These are phyloP conservation scores for Biscutella laevigata DNA, from an alignment of 441 rosid species.

Conservation along the genomic window DNA sequence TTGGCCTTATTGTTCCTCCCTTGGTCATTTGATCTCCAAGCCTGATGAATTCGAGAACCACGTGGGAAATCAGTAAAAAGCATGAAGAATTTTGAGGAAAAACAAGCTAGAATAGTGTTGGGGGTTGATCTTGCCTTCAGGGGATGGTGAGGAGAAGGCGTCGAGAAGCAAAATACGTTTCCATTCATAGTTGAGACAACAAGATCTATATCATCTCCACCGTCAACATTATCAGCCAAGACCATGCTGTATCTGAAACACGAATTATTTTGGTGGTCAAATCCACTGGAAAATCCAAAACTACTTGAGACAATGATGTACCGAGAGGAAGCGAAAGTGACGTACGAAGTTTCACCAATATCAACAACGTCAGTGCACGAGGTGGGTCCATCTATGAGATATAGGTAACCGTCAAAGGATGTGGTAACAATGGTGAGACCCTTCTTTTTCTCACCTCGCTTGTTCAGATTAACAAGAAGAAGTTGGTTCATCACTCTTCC, in stretches of 20 bases:
- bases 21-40: constrained; percentile 87
- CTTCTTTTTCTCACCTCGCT: constrained; percentile 66
- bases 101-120: background rate
- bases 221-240: constrained; percentile 96
- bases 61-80: constrained; percentile 1
- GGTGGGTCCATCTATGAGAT: constrained; percentile 96
- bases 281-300: constrained; percentile 5
- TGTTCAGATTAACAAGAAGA: constrained; percentile 88
- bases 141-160: constrained; percentile 93
- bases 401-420: constrained; percentile 94
- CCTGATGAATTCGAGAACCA: constrained; percentile 46
- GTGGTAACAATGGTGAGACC: constrained; percentile 92
- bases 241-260: constrained; percentile 86
- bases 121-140: constrained; percentile 60
- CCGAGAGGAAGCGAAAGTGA: constrained; percentile 4
- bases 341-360: constrained; percentile 99
- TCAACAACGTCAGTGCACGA: constrained; percentile 97
- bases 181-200: constrained; percentile 97
- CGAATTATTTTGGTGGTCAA: constrained; percentile 9
- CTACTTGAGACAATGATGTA: constrained; percentile 5
- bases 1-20: constrained; percentile 84
- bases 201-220: constrained; percentile 99
- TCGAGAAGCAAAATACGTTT: constrained; percentile 96
- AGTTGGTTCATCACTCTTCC: constrained; percentile 98
- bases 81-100: background rate